A percentile compares a stretch with the other conserved stretches of the same genome.
Conservation (phyloP, 1,139 yeast species). For the Saccharomyces hybrid region DNA sequence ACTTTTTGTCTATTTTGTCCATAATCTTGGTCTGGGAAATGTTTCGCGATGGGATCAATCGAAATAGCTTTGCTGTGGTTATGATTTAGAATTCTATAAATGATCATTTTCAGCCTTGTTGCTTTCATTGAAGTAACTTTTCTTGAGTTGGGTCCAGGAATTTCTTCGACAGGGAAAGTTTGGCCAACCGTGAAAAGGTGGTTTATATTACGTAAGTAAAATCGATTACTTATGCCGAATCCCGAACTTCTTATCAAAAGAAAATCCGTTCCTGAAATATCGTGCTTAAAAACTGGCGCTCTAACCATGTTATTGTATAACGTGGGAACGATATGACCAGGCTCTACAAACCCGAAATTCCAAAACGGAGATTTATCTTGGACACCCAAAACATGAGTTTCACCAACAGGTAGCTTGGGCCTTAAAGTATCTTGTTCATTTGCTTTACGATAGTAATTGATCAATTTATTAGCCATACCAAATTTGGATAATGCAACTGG, state of each 20-base stretch:
- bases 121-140: constrained; percentile 91
- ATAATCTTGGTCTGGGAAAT: constrained; percentile 95
- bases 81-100: constrained; percentile 75
- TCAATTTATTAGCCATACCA: constrained; percentile 93
- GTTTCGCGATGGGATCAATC: constrained; percentile 82
- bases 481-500: constrained; percentile 79
- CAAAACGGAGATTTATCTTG: constrained; percentile 96
- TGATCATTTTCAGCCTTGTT: constrained; percentile 88
- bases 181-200: constrained; percentile 86
- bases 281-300: constrained; percentile 91
- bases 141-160: constrained; percentile 97
- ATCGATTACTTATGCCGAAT: constrained; percentile 52
- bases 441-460: constrained; percentile 85
- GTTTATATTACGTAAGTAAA: constrained; percentile 57
- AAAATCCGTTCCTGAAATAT: constrained; percentile 70
- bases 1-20: constrained; percentile 94
- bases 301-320: constrained; percentile 83
- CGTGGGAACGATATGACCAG: constrained; percentile 90
- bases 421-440: constrained; percentile 74
- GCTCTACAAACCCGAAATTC: constrained; percentile 96
- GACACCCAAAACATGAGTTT: constrained; percentile 88
- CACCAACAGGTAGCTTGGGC: constrained; percentile 87
- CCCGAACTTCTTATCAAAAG: constrained; percentile 75
- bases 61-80: constrained; percentile 67
- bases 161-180: constrained; percentile 83